A percentile compares a stretch with the other conserved stretches of the same genome.
phyloP scores from a whole-genome alignment of 441 rosid genomes.

The Populus trichocarpa region DNA sequence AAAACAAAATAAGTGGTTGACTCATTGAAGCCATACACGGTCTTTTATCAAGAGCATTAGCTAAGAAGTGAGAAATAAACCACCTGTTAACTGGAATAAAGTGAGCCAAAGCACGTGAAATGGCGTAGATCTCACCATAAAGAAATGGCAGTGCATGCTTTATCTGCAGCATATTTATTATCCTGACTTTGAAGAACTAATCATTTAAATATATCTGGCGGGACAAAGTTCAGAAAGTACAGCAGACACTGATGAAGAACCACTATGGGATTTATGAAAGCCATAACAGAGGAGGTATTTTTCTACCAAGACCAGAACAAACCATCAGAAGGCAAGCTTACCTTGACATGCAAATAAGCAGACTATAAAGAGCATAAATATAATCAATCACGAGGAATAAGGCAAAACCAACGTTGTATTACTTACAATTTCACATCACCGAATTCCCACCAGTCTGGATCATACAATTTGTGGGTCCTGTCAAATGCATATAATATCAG shows the following conservation, averaged over 20 bases:
- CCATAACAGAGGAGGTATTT: background rate
- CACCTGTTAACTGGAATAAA: constrained; percentile 79
- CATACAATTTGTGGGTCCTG: constrained; percentile 88
- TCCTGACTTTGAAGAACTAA: background rate
- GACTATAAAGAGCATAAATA: background rate
- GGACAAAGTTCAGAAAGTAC: background rate
- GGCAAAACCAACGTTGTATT: background rate
- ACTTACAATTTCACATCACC: constrained; percentile 91
- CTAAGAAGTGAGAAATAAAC: constrained; percentile 14
- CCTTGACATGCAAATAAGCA: background rate
- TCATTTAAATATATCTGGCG: background rate
- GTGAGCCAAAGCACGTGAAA: constrained; percentile 73
- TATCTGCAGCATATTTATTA: background rate
- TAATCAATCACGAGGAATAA: background rate
- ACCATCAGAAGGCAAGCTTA: background rate
- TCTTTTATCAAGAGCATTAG: background rate
- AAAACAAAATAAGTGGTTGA: background rate
- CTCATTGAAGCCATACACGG: background rate
- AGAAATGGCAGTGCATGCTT: background rate
- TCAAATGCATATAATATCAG: constrained; percentile 12
- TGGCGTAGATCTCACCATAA: constrained; percentile 56
- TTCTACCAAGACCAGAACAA: background rate
- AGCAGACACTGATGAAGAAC: background rate
- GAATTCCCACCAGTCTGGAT: constrained; percentile 98
- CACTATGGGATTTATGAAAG: background rate